A percentile compares a stretch with the other conserved stretches of the same genome.
phyloP scores from a whole-genome alignment of 2,329 filamentous ascomycete genomes.

The Fusarium sp. region DNA sequence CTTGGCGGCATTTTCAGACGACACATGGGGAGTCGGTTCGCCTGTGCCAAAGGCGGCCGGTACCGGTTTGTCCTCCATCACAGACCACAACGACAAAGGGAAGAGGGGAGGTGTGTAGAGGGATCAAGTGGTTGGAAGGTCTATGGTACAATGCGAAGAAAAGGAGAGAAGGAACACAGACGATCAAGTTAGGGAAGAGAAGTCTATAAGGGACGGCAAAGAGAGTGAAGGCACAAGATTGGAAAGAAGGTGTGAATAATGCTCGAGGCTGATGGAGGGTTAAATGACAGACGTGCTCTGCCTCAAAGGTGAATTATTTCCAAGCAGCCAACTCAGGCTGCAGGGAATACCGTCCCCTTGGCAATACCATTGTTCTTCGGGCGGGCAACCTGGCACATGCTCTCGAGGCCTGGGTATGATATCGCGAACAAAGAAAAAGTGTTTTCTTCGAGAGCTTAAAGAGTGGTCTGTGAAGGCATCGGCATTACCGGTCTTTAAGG shows the following conservation, averaged over 20 bases:
- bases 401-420: constrained; percentile 4
- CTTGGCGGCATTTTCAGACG: background rate
- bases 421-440: constrained; percentile 24
- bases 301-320: background rate
- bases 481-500: constrained; percentile 18
- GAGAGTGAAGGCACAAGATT: constrained; percentile 3
- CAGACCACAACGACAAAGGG: background rate
- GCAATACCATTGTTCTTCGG: constrained; percentile 30
- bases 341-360: constrained; percentile 1
- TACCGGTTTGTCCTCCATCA: background rate
- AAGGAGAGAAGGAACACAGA: background rate
- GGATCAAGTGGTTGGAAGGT: background rate
- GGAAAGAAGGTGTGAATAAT: background rate
- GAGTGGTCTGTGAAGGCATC: constrained; percentile 24
- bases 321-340: background rate
- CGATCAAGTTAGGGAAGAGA: background rate
- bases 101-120: background rate
- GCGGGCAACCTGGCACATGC: constrained; percentile 1
- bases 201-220: constrained; percentile 10
- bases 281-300: constrained; percentile 15
- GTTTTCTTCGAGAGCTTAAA: constrained; percentile 14
- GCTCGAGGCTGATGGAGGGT: constrained; percentile 4
- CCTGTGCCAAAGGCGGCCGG: background rate
- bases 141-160: constrained; percentile 9
- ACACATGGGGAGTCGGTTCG: background rate